phyloP scores from a whole-genome alignment of 73 alveolate genomes.

The Paramecium bursaria region DNA sequence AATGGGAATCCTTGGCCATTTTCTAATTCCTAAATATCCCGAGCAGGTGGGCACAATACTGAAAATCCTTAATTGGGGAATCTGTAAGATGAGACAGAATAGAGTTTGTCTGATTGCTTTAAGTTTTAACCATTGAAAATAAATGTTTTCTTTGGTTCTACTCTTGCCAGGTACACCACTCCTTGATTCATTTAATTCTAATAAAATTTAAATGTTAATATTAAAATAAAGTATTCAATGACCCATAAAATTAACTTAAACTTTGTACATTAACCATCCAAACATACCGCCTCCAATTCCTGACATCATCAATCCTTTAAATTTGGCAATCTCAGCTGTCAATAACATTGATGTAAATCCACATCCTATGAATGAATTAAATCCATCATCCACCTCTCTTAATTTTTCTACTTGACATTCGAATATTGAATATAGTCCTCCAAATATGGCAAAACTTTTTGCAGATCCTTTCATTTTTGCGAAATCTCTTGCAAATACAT shows the following conservation, averaged over 20 bases:
- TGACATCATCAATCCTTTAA: conserved; percentile 59
- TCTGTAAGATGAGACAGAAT: conserved; percentile 17
- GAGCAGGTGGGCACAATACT: conserved; percentile 13
- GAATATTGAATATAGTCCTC: conserved; percentile 57
- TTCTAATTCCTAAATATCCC: conserved; percentile 8
- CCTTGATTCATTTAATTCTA: no score
- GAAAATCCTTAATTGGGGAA: background rate
- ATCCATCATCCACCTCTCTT: conserved; percentile 57
- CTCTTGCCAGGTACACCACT: background rate
- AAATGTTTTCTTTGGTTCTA: background rate
- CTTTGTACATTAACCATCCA: conserved; percentile 51
- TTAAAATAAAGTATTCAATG: conserved; percentile 39
- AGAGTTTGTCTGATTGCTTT: background rate
- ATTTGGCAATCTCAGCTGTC: conserved; percentile 50
- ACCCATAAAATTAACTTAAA: conserved; percentile 38
- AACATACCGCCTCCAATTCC: conserved; percentile 62
- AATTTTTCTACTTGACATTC: conserved; percentile 70
- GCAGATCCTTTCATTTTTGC: conserved; percentile 56
- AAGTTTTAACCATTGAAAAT: background rate
- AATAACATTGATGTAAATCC: conserved; percentile 62
- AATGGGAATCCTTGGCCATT: background rate
- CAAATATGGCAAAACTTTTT: conserved; percentile 65
- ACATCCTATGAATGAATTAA: conserved; percentile 51
- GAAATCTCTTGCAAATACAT: conserved; percentile 50
- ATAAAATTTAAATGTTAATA: no score